Evolutionary conservation across 495 filamentous ascomycete species (phyloP), one percentile per base, ranked within the genome.

Genomic region (Neurospora sp.): DNA sequence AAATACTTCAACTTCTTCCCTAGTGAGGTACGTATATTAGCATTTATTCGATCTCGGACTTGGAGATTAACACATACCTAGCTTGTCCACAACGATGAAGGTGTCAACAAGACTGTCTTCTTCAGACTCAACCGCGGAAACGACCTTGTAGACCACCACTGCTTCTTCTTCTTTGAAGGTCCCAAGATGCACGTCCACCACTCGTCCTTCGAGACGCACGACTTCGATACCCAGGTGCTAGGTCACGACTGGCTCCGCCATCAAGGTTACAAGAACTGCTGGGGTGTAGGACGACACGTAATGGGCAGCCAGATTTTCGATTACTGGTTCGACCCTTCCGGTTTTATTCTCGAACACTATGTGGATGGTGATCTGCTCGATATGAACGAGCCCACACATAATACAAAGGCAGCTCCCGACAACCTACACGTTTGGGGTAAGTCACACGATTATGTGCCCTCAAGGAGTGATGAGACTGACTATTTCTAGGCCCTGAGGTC

Each of bases 171-270:
- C 75, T 85, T 83, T 75, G 80, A 84, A 74, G 73, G 81, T 4
- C 78, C 85, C 7, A 86, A 85, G 18, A 80, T 82, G 18, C 88
- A 91, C 76, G 89, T 93, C 3, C 91, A 93, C 78, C 92, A 94
- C 77, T 87, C 86, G 38, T 89, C 86, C 4, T 94, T 90, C 72
- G 91, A 94, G 79, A 90, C 92, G 8, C 87, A 91, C 77, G 91
- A 94, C 77, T 92, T 91, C 75, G 92, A 94, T 74, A 88, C 89
- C 0, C 91, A 93, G 81, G 82, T 89, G 41, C 83, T 93, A 5
- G 92, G 92, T 3, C 92, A 94, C 78, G 85, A 91, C 69, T 92
- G 89, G 88, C 84, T 94, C 8, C 83, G 83, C 0, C 78, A 86
- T 72, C 88, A 90, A 78, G 87, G 87, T 1, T 91, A 92, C 77